phyloP scores from a whole-genome alignment of 1,284 basidiomycete species.

The Hemileia vastatrix region DNA sequence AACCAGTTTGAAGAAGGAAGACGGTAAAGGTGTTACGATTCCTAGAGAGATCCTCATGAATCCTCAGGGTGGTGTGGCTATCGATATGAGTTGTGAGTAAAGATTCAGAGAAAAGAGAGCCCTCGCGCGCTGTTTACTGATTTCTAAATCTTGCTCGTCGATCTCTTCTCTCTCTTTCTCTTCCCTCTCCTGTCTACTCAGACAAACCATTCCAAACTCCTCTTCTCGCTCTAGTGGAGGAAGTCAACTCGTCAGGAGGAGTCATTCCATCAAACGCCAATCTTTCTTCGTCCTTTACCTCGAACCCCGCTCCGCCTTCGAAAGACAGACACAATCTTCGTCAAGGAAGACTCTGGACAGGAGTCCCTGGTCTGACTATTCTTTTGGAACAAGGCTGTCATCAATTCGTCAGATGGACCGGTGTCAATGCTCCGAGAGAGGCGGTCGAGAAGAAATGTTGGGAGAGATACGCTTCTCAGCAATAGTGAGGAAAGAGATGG shows the following conservation, averaged over 20 bases:
- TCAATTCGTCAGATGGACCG: slow-evolving; percentile 41
- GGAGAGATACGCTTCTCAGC: slow-evolving; percentile 26
- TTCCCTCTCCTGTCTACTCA: neutral
- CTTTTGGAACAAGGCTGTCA: slow-evolving; percentile 40
- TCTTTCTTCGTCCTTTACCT: neutral
- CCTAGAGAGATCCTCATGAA: slow-evolving; percentile 29
- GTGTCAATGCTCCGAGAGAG: slow-evolving; percentile 30
- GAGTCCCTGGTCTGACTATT: slow-evolving; percentile 37
- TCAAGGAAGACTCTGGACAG: slow-evolving; percentile 30
- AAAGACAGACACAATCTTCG: slow-evolving; percentile 19
- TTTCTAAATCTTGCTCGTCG: neutral
- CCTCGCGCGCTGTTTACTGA: neutral
- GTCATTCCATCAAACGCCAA: slow-evolving; percentile 24
- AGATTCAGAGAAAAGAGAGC: neutral
- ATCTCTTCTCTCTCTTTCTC: neutral
- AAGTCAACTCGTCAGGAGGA: too few species aligned
- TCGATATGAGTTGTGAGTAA: slow-evolving; percentile 40
- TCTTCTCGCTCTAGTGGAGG: slow-evolving; percentile 45
- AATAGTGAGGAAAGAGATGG: neutral
- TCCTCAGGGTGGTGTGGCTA: slow-evolving; percentile 35
- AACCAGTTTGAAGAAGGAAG: slow-evolving; percentile 32
- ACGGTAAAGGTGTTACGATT: slow-evolving; percentile 31
- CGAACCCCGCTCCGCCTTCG: neutral
- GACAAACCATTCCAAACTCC: slow-evolving; percentile 45
- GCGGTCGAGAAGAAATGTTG: slow-evolving; percentile 32